Evolutionary conservation across 352 stramenopile genomes (phyloP).

Genomic region (Phytopythium boreale): DNA sequence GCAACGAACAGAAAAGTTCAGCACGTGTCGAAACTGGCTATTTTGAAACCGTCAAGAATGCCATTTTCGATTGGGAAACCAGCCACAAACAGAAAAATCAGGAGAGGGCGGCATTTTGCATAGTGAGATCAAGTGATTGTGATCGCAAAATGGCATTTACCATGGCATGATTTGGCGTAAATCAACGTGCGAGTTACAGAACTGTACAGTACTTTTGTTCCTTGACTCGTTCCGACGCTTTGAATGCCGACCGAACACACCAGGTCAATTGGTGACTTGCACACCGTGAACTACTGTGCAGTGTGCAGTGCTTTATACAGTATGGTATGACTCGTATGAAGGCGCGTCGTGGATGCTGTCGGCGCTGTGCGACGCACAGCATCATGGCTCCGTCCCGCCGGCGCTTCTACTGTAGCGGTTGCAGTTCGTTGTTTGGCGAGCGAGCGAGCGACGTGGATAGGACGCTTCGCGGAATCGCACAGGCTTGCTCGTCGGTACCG

Average conservation of each 20-base stretch:
- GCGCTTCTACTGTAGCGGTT: too few species aligned
- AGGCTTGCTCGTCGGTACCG: not conserved
- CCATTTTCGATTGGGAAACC: not conserved
- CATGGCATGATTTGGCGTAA: too few species aligned
- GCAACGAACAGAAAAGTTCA: conserved; percentile 10
- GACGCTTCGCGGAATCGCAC: not conserved
- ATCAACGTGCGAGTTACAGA: too few species aligned
- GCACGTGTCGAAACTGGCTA: not conserved
- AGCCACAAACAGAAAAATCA: not conserved
- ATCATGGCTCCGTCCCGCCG: too few species aligned
- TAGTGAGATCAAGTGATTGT: not conserved
- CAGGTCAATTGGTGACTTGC: not conserved
- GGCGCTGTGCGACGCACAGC: too few species aligned
- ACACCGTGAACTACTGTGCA: not conserved
- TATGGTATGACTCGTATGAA: too few species aligned
- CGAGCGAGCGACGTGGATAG: not conserved
- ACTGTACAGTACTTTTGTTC: too few species aligned
- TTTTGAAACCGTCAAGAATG: not conserved
- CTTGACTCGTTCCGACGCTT: not conserved
- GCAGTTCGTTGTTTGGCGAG: not conserved
- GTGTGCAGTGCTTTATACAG: too few species aligned
- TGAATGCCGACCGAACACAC: not conserved
- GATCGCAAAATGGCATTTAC: not conserved
- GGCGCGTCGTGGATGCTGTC: too few species aligned
- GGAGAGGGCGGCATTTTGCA: not conserved